Evolutionary conservation across 2,329 filamentous ascomycete genomes (phyloP).

Genomic region (Microcyclospora tardicrescens): DNA sequence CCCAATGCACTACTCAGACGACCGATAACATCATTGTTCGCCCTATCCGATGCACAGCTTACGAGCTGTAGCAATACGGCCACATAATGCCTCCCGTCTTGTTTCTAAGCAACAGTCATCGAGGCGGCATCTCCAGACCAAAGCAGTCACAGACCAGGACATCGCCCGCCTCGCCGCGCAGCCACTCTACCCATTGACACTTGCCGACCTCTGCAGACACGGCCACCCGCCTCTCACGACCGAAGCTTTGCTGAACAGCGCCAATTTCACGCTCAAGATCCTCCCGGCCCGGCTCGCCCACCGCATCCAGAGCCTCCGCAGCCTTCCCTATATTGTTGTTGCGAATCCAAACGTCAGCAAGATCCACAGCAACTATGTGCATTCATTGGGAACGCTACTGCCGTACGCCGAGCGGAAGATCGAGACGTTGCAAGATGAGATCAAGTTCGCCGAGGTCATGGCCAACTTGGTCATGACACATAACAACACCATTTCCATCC

Average conservation of each 20-base stretch:
- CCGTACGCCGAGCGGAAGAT: constrained; percentile 67
- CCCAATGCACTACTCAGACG: no score
- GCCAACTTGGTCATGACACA: constrained; percentile 93
- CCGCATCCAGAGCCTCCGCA: constrained; percentile 82
- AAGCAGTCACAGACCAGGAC: constrained; percentile 51
- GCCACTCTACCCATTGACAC: constrained; percentile 66
- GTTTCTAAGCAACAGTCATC: background rate
- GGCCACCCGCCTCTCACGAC: constrained; percentile 76
- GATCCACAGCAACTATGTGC: constrained; percentile 93
- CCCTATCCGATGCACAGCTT: constrained; percentile 14
- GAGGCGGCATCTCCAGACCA: constrained; percentile 24
- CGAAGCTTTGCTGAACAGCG: constrained; percentile 69
- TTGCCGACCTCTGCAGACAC: constrained; percentile 79
- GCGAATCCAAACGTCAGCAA: constrained; percentile 90
- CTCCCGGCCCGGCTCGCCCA: constrained; percentile 86
- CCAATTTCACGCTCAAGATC: constrained; percentile 89
- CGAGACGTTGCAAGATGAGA: constrained; percentile 70
- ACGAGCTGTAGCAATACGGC: constrained; percentile 14
- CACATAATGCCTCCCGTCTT: background rate
- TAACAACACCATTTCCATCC: constrained; percentile 81
- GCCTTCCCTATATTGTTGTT: constrained; percentile 93
- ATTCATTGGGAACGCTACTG: constrained; percentile 79
- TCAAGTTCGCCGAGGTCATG: constrained; percentile 81
- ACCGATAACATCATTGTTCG: no score
- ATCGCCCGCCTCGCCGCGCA: constrained; percentile 66